A percentile compares a stretch with the other conserved stretches of the same genome.
Evolutionary conservation across 495 filamentous ascomycete genomes (phyloP).

Genomic region (Tuber microsphaerosporum): DNA sequence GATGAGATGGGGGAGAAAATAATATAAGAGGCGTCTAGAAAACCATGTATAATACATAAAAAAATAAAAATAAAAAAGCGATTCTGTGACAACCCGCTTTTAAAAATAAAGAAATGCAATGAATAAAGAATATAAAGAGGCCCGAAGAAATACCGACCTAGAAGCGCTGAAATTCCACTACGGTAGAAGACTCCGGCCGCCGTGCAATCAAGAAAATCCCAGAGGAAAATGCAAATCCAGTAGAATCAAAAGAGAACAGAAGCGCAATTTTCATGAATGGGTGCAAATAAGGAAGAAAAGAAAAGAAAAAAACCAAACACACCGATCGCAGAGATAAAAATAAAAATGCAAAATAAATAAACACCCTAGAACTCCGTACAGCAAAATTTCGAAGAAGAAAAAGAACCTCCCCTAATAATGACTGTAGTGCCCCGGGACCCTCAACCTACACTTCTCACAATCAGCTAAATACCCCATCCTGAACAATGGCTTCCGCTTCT

Average conservation of each 20-base stretch:
- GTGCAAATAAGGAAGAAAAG: conserved; percentile 20
- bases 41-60: neutral
- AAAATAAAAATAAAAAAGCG: neutral
- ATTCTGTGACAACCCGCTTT: neutral
- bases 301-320: neutral
- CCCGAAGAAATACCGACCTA: neutral
- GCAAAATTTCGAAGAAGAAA: neutral
- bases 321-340: conserved; percentile 14
- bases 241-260: neutral
- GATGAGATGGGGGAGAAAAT: neutral
- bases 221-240: neutral
- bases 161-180: neutral
- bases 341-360: conserved; percentile 10
- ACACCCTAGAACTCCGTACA: neutral
- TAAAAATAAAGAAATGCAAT: neutral
- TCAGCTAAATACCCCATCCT: conserved; percentile 31
- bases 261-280: neutral
- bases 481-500: conserved; percentile 22
- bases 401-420: conserved; percentile 16
- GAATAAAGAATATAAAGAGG: neutral
- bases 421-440: conserved; percentile 32
- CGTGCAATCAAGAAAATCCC: neutral
- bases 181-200: neutral
- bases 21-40: neutral
- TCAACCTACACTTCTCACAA: conserved; percentile 36